phyloP scores from a whole-genome alignment of 192 early-diverging fungal genomes.

The Coemansia sp. region DNA sequence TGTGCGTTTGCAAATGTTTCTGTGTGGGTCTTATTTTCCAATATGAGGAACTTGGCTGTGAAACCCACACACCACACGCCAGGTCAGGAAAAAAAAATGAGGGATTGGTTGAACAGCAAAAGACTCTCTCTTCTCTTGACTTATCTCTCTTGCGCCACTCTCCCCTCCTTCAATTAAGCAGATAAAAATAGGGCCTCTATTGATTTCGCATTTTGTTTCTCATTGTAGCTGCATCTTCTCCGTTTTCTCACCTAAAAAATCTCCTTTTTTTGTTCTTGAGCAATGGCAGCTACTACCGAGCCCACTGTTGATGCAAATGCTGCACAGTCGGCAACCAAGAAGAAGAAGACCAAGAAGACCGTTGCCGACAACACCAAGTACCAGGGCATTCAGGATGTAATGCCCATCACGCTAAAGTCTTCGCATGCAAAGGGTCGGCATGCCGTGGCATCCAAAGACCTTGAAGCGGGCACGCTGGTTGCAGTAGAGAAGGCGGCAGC shows the following conservation, averaged over 20 bases:
- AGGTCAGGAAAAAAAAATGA: not conserved
- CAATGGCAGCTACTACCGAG: conserved; percentile 50
- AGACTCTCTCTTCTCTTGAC: conserved; percentile 7
- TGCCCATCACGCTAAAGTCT: conserved; percentile 42
- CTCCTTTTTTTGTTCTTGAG: conserved; percentile 1
- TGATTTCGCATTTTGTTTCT: not conserved
- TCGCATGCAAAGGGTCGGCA: conserved; percentile 59
- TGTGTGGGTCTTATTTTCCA: not conserved
- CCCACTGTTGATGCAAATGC: conserved; percentile 39
- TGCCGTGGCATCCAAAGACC: conserved; percentile 44
- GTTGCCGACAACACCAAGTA: conserved; percentile 53
- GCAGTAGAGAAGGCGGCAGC: conserved; percentile 53
- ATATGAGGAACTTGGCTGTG: too few relatives aligned
- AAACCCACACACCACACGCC: conserved; percentile 2
- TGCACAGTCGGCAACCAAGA: conserved; percentile 29
- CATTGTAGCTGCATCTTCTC: conserved; percentile 5
- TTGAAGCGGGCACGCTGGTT: conserved; percentile 54
- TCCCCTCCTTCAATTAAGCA: too few relatives aligned
- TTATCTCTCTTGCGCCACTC: not conserved
- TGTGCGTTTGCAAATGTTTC: not conserved
- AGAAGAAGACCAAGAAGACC: conserved; percentile 50
- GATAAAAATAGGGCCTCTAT: too few relatives aligned
- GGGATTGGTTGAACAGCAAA: too few relatives aligned
- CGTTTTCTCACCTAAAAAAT: not conserved
- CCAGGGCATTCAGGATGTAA: conserved; percentile 27